Evolutionary conservation across 495 filamentous ascomycete species (phyloP), one percentile per base, ranked within the genome.

Genomic region (Rusavskia elegans): DNA sequence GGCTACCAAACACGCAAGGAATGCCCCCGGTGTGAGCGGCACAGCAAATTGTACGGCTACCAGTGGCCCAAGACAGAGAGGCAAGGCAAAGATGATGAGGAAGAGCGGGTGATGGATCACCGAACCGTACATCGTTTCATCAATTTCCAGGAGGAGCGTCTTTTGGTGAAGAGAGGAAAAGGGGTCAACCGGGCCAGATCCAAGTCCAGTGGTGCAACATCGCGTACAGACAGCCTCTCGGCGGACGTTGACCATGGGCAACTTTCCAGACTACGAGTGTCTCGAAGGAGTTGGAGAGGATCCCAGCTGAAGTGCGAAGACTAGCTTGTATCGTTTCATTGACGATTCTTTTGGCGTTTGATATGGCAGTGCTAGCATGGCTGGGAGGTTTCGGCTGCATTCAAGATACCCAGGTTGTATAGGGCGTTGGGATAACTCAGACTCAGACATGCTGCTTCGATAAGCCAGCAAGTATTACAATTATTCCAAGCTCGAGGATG

Each of bases 11-110:
- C 90, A 2, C 81, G 84, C 16, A 76, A 80, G 21, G 82, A 84
- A 27, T 99, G 92, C 62, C 87, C 84, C 10, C 79, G 93, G 17
- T 99, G 92, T 66, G 93, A 97, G 69, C 76, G 93, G 0, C 92
- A 99, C 59, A 89, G 85, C 25, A 97, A 93, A 65, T 71, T 99
- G 1, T 99, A 96, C 63, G 93, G 93, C 0, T 94, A 84, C 59
- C 75, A 79, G 49, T 99, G 93, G 93, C 92, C 92, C 17, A 93
- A 97, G 66, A 97, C 93, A 2, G 84, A 94, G 36, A 80, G 72
- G 20, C 75, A 81, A 53, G 84, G 84, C 0, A 76, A 76, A 17
- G 54, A 69, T 11, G 92, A 97, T 60, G 78, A 75, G 21, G 88
- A 94, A 60, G 82, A 85, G 51, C 72, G 85, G 2, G 65, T 89